These are phyloP conservation scores for Daldinia vernicosa DNA, from an alignment of 495 filamentous ascomycete genomes.

Conservation along the genomic window DNA sequence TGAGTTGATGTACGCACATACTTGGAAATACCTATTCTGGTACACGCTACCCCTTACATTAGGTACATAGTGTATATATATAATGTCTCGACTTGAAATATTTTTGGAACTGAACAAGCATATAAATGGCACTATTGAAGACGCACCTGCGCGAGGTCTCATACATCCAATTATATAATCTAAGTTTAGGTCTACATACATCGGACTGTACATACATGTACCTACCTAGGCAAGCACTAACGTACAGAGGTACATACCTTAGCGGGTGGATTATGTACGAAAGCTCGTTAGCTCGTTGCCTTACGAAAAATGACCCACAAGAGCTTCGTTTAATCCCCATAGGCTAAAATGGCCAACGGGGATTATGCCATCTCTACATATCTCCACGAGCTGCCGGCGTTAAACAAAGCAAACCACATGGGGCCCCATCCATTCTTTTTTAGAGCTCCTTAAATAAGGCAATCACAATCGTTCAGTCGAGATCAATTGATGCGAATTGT, in stretches of 20 bases:
- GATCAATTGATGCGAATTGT: slow-evolving; percentile 1
- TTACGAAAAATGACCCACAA: slow-evolving; percentile 7
- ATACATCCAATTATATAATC: background rate
- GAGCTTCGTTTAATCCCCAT: slow-evolving; percentile 7
- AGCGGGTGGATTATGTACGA: background rate
- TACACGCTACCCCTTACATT: background rate
- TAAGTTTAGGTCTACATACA: background rate
- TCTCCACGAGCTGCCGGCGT: slow-evolving; percentile 3
- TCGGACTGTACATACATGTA: too few species aligned
- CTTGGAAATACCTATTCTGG: background rate
- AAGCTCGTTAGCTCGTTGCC: background rate
- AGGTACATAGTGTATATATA: too few species aligned
- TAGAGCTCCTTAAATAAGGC: too few species aligned
- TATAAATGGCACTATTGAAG: background rate
- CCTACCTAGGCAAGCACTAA: too few species aligned
- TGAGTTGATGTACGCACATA: background rate
- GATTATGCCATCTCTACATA: slow-evolving; percentile 6
- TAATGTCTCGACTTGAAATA: background rate
- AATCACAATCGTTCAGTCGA: background rate
- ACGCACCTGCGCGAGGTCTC: background rate
- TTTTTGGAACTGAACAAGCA: background rate
- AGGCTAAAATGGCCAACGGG: background rate
- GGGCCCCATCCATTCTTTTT: slow-evolving; percentile 2
- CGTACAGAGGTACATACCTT: background rate
- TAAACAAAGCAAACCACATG: slow-evolving; percentile 9